Percentiles rank a stretch among this genome's conserved stretches.
These are phyloP conservation scores for Rhizoctonia solani DNA, from an alignment of 1,284 basidiomycete species.

Conservation along the genomic window DNA sequence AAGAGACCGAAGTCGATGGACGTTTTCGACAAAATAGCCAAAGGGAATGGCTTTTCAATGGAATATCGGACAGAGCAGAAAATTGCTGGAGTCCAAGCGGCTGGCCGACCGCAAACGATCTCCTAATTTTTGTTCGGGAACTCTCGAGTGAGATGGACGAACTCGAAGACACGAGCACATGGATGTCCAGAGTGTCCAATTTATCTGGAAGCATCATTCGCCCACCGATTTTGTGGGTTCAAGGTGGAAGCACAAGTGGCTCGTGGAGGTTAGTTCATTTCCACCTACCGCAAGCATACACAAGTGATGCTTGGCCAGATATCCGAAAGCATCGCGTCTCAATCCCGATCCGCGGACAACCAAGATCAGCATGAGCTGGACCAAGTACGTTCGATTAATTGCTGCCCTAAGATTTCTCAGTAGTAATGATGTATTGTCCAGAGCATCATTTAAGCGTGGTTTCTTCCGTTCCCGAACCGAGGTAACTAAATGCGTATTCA, in stretches of 20 bases:
- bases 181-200: background rate
- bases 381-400: too few species aligned
- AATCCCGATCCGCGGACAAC: too few species aligned
- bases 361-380: too few species aligned
- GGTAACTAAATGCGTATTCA: background rate
- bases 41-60: constrained; percentile 1
- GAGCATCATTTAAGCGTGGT: background rate
- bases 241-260: background rate
- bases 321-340: too few species aligned
- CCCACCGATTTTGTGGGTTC: background rate
- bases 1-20: background rate
- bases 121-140: background rate
- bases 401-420: background rate
- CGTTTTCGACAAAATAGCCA: background rate
- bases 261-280: background rate
- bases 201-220: background rate
- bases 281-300: background rate
- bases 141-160: background rate
- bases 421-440: background rate
- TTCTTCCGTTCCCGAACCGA: constrained; percentile 1
- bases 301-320: too few species aligned
- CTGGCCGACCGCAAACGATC: background rate
- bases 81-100: constrained; percentile 1
- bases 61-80: background rate
- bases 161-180: background rate